Conservation (phyloP, 768 basidiomycete genomes). For the Sporobolomyces pararoseus region DNA sequence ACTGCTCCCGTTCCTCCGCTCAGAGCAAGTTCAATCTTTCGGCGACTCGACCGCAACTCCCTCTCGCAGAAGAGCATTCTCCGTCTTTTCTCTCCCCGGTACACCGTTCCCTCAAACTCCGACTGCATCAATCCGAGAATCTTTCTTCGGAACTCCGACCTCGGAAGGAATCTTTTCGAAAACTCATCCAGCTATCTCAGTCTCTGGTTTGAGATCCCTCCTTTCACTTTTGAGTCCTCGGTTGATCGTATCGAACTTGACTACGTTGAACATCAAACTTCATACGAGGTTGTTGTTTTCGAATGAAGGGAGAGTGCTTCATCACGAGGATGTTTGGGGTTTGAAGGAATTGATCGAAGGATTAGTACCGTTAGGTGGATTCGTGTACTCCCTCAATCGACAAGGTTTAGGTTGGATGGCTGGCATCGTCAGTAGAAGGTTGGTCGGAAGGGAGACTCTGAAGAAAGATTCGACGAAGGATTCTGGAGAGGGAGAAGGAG, state of each 20-base stretch:
- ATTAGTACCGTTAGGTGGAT: constrained; percentile 26
- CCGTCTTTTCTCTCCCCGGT: constrained; percentile 35
- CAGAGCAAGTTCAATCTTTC: constrained; percentile 54
- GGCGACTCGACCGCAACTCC: constrained; percentile 3
- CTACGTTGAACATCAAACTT: constrained; percentile 68
- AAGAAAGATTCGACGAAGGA: not conserved
- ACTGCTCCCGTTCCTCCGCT: constrained; percentile 58
- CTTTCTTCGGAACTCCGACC: constrained; percentile 6
- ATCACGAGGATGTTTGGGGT: constrained; percentile 78
- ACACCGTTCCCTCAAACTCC: constrained; percentile 34
- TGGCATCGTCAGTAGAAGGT: constrained; percentile 2
- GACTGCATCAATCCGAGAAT: constrained; percentile 16
- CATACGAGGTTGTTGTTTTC: constrained; percentile 74
- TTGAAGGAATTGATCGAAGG: constrained; percentile 63
- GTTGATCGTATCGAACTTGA: constrained; percentile 53
- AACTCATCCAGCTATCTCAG: constrained; percentile 21
- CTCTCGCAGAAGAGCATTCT: constrained; percentile 13
- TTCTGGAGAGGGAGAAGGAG: not conserved
- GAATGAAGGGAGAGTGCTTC: constrained; percentile 66
- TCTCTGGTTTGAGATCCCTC: constrained; percentile 29
- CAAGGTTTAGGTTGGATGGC: constrained; percentile 22
- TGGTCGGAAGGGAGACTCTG: constrained; percentile 7
- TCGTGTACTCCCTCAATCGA: constrained; percentile 36
- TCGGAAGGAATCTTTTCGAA: constrained; percentile 20
- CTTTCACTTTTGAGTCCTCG: constrained; percentile 12